Conservation (phyloP, 495 filamentous ascomycete species). For the Xylaria flabelliformis region DNA sequence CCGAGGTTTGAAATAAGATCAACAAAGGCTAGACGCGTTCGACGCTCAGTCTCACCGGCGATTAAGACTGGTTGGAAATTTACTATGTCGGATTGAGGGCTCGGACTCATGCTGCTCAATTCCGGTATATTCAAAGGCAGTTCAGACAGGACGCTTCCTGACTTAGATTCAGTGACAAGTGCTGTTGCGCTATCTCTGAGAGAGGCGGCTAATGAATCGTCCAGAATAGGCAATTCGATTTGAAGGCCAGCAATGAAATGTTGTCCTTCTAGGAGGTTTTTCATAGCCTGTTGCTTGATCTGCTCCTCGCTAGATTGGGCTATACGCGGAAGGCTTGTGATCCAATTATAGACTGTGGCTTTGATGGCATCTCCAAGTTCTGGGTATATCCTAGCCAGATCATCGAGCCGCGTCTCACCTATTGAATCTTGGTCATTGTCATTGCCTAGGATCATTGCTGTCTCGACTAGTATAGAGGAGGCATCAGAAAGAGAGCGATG, state of each 20-base stretch:
- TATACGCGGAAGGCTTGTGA: constrained; percentile 75
- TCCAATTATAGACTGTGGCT: constrained; percentile 78
- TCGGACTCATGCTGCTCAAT: constrained; percentile 30
- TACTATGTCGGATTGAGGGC: constrained; percentile 29
- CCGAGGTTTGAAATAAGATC: constrained; percentile 54
- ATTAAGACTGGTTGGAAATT: constrained; percentile 69
- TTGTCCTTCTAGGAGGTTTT: constrained; percentile 74
- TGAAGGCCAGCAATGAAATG: constrained; percentile 69
- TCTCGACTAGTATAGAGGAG: constrained; percentile 77
- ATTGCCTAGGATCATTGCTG: constrained; percentile 73
- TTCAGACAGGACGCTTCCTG: constrained; percentile 36
- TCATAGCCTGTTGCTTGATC: constrained; percentile 72
- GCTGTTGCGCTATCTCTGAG: constrained; percentile 65
- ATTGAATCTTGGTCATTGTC: constrained; percentile 53
- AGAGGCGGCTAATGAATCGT: constrained; percentile 68
- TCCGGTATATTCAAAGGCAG: constrained; percentile 34
- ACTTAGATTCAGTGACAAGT: constrained; percentile 48
- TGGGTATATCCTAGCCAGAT: constrained; percentile 68
- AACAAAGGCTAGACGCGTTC: constrained; percentile 61
- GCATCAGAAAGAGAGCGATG: constrained; percentile 73
- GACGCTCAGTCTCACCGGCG: constrained; percentile 67
- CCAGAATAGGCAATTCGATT: constrained; percentile 72
- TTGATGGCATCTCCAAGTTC: constrained; percentile 72
- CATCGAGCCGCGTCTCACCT: constrained; percentile 57
- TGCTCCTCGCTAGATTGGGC: constrained; percentile 87